phyloP scores from a whole-genome alignment of 805 yeast genomes.

The Candida alai region DNA sequence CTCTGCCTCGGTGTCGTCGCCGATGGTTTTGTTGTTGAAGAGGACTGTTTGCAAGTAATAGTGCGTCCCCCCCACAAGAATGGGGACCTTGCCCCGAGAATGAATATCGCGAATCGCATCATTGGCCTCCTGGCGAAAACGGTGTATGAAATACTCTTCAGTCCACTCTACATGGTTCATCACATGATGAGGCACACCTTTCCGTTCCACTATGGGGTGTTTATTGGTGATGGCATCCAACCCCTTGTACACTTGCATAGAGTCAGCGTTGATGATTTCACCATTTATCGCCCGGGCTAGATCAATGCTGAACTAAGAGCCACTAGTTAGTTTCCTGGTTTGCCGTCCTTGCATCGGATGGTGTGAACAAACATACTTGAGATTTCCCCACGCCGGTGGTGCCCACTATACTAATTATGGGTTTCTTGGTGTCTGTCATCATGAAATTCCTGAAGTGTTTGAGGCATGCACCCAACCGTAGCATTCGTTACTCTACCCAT shows the following conservation, averaged over 20 bases:
- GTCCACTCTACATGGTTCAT: constrained; percentile 81
- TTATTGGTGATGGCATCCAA: constrained; percentile 82
- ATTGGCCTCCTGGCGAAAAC: constrained; percentile 72
- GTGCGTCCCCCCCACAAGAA: constrained; percentile 94
- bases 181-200: constrained; percentile 78
- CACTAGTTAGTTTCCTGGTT: constrained; percentile 5
- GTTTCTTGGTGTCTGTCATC: constrained; percentile 30
- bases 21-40: constrained; percentile 65
- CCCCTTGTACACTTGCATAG: constrained; percentile 88
- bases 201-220: constrained; percentile 77
- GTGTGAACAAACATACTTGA: constrained; percentile 39
- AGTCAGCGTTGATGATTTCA: constrained; percentile 91
- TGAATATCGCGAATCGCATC: constrained; percentile 62
- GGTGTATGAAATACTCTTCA: constrained; percentile 75
- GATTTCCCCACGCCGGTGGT: constrained; percentile 98
- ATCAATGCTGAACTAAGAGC: constrained; percentile 58
- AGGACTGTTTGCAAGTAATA: constrained; percentile 80
- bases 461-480: constrained; percentile 7
- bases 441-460: constrained; percentile 20
- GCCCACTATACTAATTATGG: constrained; percentile 69
- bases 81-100: constrained; percentile 68
- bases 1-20: constrained; percentile 16
- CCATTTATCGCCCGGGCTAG: constrained; percentile 76
- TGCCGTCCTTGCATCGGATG: neutral
- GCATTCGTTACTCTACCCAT: neutral